These are phyloP conservation scores for Raphidocelis subcapitata DNA, from an alignment of 139 green algal genomes.

Conservation along the genomic window DNA sequence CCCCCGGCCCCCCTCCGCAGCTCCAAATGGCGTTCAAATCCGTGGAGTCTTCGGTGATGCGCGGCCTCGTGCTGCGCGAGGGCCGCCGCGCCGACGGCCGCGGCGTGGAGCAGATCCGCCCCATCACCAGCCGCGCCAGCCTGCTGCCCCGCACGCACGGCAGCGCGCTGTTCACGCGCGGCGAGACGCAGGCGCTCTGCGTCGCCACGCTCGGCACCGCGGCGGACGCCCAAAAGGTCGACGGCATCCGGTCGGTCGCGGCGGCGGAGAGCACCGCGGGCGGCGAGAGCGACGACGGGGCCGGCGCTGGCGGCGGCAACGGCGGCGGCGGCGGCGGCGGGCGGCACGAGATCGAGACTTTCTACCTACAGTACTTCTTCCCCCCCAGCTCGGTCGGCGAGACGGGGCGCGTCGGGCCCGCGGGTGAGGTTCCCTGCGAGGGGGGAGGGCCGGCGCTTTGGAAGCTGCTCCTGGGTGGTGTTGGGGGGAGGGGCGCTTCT, in stretches of 20 bases:
- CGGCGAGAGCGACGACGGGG: not conserved
- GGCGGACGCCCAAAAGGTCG: conserved; percentile 55
- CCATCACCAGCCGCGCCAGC: conserved; percentile 70
- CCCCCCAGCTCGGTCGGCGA: conserved; percentile 93
- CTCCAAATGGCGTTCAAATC: conserved; percentile 38
- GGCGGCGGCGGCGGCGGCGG: not conserved
- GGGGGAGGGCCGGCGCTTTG: too few relatives aligned
- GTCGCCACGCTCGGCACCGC: conserved; percentile 75
- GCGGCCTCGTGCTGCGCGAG: conserved; percentile 63
- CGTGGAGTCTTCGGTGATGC: conserved; percentile 64
- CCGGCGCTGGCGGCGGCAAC: not conserved
- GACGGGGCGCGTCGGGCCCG: conserved; percentile 65
- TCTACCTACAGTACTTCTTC: conserved; percentile 99
- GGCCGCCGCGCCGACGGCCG: conserved; percentile 79
- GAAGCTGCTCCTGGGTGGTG: too few relatives aligned
- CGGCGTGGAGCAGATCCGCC: conserved; percentile 68
- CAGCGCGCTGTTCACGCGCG: conserved; percentile 93
- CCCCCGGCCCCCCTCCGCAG: not conserved
- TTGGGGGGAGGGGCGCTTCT: too few relatives aligned
- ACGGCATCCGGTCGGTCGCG: conserved; percentile 42
- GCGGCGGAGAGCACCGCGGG: not conserved
- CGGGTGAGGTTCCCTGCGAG: conserved; percentile 21
- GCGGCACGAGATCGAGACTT: conserved; percentile 49
- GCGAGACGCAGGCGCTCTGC: conserved; percentile 93
- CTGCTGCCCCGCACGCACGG: conserved; percentile 91